These are phyloP conservation scores for Cystofilobasidium bisporidii DNA, from an alignment of 768 basidiomycete genomes.

Conservation along the genomic window DNA sequence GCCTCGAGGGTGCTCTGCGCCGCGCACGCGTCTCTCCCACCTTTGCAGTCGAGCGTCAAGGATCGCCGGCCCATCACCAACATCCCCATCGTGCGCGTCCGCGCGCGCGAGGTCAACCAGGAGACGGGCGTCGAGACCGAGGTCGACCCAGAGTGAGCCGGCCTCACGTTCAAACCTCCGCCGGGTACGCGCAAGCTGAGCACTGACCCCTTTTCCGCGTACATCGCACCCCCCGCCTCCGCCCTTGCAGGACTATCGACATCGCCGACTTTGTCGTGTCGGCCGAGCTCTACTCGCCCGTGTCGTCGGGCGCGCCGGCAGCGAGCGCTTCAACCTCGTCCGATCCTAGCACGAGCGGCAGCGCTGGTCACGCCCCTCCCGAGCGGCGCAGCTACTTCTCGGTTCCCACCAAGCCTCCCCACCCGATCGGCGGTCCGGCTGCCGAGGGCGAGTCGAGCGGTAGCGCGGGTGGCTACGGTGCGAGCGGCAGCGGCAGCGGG, in stretches of 20 bases:
- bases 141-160: constrained; percentile 11
- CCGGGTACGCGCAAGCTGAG: too few relatives aligned
- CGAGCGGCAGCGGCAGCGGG: neutral
- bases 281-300: constrained; percentile 11
- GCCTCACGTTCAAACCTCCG: neutral
- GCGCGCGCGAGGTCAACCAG: constrained; percentile 5
- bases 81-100: constrained; percentile 21
- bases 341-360: neutral
- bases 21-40: neutral
- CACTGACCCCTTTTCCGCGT: neutral
- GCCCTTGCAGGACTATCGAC: neutral
- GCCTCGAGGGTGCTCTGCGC: too few relatives aligned
- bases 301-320: neutral
- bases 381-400: constrained; percentile 6
- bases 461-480: neutral
- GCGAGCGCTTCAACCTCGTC: neutral
- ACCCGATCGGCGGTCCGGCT: neutral
- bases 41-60: constrained; percentile 15
- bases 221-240: neutral
- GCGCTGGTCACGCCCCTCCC: neutral
- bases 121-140: neutral
- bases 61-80: constrained; percentile 25
- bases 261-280: constrained; percentile 4
- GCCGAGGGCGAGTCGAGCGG: too few relatives aligned
- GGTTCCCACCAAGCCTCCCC: neutral